phyloP scores from a whole-genome alignment of 306 rosid species.

The Sindora glabra region DNA sequence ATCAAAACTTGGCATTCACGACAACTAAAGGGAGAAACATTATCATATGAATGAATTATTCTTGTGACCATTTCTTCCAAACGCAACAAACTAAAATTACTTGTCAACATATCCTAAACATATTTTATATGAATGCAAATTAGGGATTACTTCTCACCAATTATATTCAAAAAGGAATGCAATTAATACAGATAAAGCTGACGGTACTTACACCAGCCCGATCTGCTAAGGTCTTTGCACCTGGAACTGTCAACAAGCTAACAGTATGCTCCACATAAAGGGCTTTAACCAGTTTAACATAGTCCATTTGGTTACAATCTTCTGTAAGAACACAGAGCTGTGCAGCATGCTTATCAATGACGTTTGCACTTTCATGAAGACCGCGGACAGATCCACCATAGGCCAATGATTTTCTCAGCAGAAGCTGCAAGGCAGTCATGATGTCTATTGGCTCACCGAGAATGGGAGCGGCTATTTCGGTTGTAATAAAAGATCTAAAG shows the following conservation, averaged over 20 bases:
- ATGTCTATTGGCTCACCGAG: constrained; percentile 42
- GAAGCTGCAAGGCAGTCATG: constrained; percentile 65
- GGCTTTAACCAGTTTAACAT: constrained; percentile 70
- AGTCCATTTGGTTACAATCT: constrained; percentile 82
- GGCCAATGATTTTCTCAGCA: constrained; percentile 74
- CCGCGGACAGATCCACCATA: constrained; percentile 82
- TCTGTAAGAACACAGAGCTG: constrained; percentile 83
- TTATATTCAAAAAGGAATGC: background rate
- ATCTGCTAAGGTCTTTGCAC: constrained; percentile 86
- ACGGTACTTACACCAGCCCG: constrained; percentile 83
- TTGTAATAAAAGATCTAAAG: constrained; percentile 18
- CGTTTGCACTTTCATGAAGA: constrained; percentile 72
- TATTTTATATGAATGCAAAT: too few relatives aligned
- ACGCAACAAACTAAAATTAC: too few relatives aligned
- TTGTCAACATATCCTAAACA: too few relatives aligned
- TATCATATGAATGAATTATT: background rate
- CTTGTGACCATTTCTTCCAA: too few relatives aligned
- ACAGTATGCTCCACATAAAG: constrained; percentile 82
- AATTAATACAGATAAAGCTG: too few relatives aligned
- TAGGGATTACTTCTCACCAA: background rate
- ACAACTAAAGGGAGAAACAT: background rate
- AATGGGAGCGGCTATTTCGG: constrained; percentile 22
- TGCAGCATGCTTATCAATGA: constrained; percentile 73
- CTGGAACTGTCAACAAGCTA: constrained; percentile 63
- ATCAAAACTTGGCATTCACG: too few relatives aligned